Percentiles rank a stretch among this genome's conserved stretches.
These are phyloP conservation scores for Aureobasidium sp. DNA, from an alignment of 2,329 filamentous ascomycete genomes.

Conservation along the genomic window DNA sequence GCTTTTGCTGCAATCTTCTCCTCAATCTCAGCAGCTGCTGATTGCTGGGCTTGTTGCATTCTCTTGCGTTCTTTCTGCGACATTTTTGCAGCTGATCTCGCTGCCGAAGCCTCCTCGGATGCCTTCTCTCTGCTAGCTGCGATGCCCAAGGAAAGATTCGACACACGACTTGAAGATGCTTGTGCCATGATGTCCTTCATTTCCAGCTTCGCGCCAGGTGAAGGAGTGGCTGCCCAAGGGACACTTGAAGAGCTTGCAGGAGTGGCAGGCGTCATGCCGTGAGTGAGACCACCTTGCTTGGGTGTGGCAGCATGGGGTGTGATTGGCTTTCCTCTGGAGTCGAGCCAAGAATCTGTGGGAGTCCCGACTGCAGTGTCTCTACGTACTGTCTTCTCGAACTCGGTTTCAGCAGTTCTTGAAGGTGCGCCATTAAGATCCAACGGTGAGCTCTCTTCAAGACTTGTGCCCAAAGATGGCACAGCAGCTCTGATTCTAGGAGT, in stretches of 20 bases:
- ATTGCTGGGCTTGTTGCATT: conserved; percentile 58
- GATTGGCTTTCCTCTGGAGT: conserved; percentile 33
- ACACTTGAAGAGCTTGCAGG: conserved; percentile 20
- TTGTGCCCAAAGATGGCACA: conserved; percentile 14
- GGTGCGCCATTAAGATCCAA: background rate
- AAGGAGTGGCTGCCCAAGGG: conserved; percentile 48
- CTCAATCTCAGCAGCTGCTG: conserved; percentile 28
- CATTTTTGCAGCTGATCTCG: conserved; percentile 49
- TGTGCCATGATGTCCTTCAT: conserved; percentile 71
- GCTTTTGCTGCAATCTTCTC: conserved; percentile 15
- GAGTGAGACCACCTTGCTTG: background rate
- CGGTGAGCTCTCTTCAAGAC: conserved; percentile 12
- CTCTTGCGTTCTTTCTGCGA: conserved; percentile 92
- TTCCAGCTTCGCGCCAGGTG: conserved; percentile 59
- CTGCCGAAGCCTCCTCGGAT: background rate
- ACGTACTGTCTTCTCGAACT: background rate
- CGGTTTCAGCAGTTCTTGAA: background rate
- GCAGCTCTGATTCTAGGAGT: conserved; percentile 56
- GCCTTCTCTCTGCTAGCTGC: conserved; percentile 16
- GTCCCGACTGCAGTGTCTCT: conserved; percentile 14
- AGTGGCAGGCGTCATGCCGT: background rate
- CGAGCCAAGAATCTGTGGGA: conserved; percentile 33
- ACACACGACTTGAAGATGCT: conserved; percentile 43
- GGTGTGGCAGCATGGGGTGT: conserved; percentile 17
- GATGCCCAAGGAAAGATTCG: conserved; percentile 47